A percentile compares a stretch with the other conserved stretches of the same genome.
Conservation (phyloP, 2,329 filamentous ascomycete species). For the Pestalotiopsis sp. region DNA sequence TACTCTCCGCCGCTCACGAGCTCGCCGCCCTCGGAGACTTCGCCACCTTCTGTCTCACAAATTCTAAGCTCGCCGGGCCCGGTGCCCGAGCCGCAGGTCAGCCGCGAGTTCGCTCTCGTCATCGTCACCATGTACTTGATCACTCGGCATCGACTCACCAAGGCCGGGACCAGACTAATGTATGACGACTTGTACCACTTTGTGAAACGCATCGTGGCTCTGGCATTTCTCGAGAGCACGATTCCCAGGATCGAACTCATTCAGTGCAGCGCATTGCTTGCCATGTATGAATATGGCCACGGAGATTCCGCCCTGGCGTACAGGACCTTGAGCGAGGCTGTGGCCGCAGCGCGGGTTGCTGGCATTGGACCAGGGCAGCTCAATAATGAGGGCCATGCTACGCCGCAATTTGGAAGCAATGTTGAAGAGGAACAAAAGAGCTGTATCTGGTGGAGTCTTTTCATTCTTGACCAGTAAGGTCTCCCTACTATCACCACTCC, state of each 20-base stretch:
- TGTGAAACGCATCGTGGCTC: conserved; percentile 39
- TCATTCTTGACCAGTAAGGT: conserved; percentile 46
- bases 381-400: conserved; percentile 31
- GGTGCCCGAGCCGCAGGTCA: conserved; percentile 19
- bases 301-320: conserved; percentile 44
- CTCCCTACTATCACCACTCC: background rate
- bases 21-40: conserved; percentile 15
- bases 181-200: conserved; percentile 41
- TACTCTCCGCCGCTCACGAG: conserved; percentile 16
- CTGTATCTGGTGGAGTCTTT: conserved; percentile 45
- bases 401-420: conserved; percentile 23
- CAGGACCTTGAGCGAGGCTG: conserved; percentile 43
- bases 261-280: conserved; percentile 43
- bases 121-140: conserved; percentile 46
- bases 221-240: conserved; percentile 33
- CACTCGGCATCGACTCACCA: conserved; percentile 40
- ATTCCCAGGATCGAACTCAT: conserved; percentile 39
- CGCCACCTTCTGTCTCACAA: conserved; percentile 13
- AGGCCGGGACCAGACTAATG: conserved; percentile 37
- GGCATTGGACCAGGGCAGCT: conserved; percentile 39
- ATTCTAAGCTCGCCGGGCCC: conserved; percentile 19
- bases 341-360: conserved; percentile 37
- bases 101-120: conserved; percentile 38
- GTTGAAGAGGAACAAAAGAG: conserved; percentile 40
- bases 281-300: conserved; percentile 48